Evolutionary conservation across 2,329 filamentous ascomycete species (phyloP).

Genomic region (Diaporthe aspalathi): DNA sequence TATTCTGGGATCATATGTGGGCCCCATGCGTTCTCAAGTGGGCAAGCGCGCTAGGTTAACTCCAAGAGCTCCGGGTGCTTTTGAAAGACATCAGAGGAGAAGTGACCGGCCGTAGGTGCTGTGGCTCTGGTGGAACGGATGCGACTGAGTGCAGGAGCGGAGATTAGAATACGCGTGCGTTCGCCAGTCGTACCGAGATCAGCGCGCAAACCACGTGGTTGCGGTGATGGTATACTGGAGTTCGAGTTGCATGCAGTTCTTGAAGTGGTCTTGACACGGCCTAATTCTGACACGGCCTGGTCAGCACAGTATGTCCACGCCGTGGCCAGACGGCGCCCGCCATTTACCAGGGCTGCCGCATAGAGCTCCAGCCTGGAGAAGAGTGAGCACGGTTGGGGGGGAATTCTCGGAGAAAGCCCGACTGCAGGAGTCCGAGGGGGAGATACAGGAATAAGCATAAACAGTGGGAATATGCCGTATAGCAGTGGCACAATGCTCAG

Average conservation of each 20-base stretch:
- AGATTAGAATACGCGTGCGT: background rate
- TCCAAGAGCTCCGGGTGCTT: background rate
- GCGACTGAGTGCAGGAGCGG: background rate
- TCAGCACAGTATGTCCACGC: slow-evolving; percentile 1
- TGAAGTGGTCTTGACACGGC: background rate
- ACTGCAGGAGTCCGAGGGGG: background rate
- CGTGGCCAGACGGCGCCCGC: slow-evolving; percentile 15
- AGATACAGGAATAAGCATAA: background rate
- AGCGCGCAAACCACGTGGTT: slow-evolving; percentile 6
- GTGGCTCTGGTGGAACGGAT: background rate
- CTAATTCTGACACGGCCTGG: too few species aligned
- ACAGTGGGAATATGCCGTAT: background rate
- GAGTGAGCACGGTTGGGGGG: slow-evolving; percentile 29
- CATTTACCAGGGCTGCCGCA: background rate
- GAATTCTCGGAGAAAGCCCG: slow-evolving; percentile 28
- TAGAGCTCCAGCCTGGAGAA: slow-evolving; percentile 19
- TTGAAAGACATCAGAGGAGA: too few species aligned
- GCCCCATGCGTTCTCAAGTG: background rate
- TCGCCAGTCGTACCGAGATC: slow-evolving; percentile 3
- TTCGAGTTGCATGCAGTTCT: background rate
- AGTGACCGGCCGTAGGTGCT: background rate
- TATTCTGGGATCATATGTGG: slow-evolving; percentile 20
- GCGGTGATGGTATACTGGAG: background rate
- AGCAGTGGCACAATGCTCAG: background rate
- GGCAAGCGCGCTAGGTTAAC: slow-evolving; percentile 28